Conservation (phyloP, 208 protist genomes). For the Eutreptiella sp. region DNA sequence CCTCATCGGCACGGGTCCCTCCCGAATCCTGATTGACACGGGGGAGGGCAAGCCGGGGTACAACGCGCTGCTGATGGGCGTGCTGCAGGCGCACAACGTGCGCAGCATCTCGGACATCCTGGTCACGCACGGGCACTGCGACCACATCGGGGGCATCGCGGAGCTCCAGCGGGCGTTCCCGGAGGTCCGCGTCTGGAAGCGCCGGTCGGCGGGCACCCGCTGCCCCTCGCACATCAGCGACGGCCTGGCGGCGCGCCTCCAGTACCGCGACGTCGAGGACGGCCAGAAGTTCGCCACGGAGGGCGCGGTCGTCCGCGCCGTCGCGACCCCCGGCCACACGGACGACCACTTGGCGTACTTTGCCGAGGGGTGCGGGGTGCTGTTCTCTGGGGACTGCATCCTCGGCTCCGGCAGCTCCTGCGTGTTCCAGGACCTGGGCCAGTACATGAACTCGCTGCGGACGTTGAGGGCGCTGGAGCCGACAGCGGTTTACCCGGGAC, state of each 20-base stretch:
- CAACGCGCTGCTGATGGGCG: constrained; percentile 33
- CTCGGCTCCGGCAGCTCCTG: constrained; percentile 51
- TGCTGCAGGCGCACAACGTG: constrained; percentile 25
- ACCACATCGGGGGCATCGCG: constrained; percentile 55
- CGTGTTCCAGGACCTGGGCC: constrained; percentile 52
- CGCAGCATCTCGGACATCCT: constrained; percentile 42
- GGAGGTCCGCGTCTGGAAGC: constrained; percentile 47
- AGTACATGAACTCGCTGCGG: constrained; percentile 53
- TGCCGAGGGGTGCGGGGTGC: constrained; percentile 46
- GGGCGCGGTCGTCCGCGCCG: constrained; percentile 39
- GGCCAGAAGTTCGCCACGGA: constrained; percentile 23
- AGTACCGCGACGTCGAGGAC: constrained; percentile 20
- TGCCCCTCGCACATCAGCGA: constrained; percentile 34
- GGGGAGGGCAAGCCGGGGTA: constrained; percentile 50
- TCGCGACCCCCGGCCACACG: constrained; percentile 57
- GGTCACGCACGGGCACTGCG: constrained; percentile 59
- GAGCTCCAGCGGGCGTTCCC: constrained; percentile 42
- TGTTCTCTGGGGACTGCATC: constrained; percentile 59
- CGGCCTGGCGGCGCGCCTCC: neutral
- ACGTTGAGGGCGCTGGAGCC: constrained; percentile 37
- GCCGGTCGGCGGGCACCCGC: constrained; percentile 32
- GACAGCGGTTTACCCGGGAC: constrained; percentile 46
- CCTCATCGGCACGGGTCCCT: constrained; percentile 47
- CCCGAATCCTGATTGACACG: constrained; percentile 53
- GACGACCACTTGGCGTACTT: constrained; percentile 53